Evolutionary conservation across 495 filamentous ascomycete genomes (phyloP).

Genomic region (Aspergillus biplanus): DNA sequence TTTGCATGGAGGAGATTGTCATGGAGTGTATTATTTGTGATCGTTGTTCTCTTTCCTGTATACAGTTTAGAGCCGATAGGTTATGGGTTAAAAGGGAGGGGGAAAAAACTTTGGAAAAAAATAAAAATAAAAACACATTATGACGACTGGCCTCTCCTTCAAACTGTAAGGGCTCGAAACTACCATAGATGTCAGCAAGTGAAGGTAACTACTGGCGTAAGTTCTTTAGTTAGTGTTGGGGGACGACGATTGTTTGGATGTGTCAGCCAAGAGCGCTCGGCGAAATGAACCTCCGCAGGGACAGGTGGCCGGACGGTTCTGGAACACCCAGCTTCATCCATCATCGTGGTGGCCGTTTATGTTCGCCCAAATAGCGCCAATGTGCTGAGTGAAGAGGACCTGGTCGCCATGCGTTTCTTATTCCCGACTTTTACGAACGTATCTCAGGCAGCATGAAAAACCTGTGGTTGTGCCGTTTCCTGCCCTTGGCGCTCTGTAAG

Average conservation of each 20-base stretch:
- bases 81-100: constrained; percentile 21
- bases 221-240: not conserved
- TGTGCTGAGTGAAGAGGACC: constrained; percentile 12
- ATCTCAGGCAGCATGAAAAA: constrained; percentile 46
- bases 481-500: constrained; percentile 49
- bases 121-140: constrained; percentile 26
- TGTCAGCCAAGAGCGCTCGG: constrained; percentile 28
- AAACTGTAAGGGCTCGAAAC: too few relatives aligned
- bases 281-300: constrained; percentile 49
- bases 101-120: constrained; percentile 21
- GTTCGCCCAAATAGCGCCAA: not conserved
- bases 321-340: constrained; percentile 17
- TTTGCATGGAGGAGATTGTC: constrained; percentile 43
- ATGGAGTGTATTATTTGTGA: constrained; percentile 29
- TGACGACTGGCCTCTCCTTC: not conserved
- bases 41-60: constrained; percentile 34
- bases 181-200: too few relatives aligned
- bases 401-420: constrained; percentile 49
- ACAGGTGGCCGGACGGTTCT: constrained; percentile 46
- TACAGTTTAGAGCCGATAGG: constrained; percentile 28
- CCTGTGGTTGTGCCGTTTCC: constrained; percentile 37
- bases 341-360: not conserved
- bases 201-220: too few relatives aligned
- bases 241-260: not conserved
- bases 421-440: constrained; percentile 22